These are phyloP conservation scores for Fraxinus xanthoxyloides DNA, from an alignment of 305 asterid species.

Conservation along the genomic window DNA sequence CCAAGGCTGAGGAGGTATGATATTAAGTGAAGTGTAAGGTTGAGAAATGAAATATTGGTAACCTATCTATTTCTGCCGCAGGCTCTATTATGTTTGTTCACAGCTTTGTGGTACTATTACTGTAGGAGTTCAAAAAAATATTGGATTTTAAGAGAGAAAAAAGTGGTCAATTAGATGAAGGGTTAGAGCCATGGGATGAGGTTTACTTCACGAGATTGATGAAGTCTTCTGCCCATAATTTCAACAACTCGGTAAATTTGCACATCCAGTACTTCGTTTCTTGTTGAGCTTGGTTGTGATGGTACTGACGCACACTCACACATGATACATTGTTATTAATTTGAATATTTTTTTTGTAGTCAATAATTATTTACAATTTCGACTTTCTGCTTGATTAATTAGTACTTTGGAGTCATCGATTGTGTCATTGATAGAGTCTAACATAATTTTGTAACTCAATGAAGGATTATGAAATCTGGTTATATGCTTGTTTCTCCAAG, in stretches of 20 bases:
- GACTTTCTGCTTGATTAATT: neutral
- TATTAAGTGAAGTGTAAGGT: conserved; percentile 19
- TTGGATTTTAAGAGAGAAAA: conserved; percentile 61
- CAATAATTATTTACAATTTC: neutral
- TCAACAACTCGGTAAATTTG: conserved; percentile 68
- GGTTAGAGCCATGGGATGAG: conserved; percentile 97
- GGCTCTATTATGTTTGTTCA: conserved; percentile 14
- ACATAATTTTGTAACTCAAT: neutral
- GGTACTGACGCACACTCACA: neutral
- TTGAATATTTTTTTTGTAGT: neutral
- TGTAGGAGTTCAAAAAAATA: conserved; percentile 71
- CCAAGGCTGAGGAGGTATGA: conserved; percentile 84
- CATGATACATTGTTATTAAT: neutral
- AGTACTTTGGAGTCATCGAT: conserved; percentile 4
- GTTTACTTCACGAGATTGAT: conserved; percentile 76
- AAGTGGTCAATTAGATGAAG: conserved; percentile 41
- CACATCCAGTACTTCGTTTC: conserved; percentile 23
- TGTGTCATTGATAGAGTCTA: conserved; percentile 4
- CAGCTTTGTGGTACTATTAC: conserved; percentile 25
- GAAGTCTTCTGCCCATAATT: conserved; percentile 66
- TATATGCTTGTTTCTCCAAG: neutral
- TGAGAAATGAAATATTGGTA: conserved; percentile 3
- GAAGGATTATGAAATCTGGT: neutral
- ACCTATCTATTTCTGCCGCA: conserved; percentile 3
- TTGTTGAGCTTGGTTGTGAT: conserved; percentile 17